Conservation (phyloP, 495 filamentous ascomycete genomes). For the Apiosordaria backusii region DNA sequence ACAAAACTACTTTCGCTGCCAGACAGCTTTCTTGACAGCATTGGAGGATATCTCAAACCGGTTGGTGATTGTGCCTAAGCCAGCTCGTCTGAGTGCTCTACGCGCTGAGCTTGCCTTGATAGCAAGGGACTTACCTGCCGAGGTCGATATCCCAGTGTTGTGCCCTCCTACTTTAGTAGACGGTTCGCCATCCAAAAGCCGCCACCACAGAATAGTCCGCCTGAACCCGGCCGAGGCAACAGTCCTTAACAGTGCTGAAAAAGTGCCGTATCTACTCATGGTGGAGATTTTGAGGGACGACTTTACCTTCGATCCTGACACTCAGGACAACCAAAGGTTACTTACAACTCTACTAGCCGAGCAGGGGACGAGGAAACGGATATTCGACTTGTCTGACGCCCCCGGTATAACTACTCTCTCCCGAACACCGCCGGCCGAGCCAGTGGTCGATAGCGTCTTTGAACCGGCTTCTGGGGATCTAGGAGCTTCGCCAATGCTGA, state of each 20-base stretch:
- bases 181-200: constrained; percentile 59
- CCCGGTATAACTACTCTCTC: constrained; percentile 33
- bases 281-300: constrained; percentile 70
- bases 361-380: constrained; percentile 56
- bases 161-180: constrained; percentile 65
- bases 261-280: constrained; percentile 74
- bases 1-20: constrained; percentile 70
- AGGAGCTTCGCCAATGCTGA: constrained; percentile 61
- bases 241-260: constrained; percentile 73
- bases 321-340: constrained; percentile 59
- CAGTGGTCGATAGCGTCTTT: constrained; percentile 67
- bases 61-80: constrained; percentile 68
- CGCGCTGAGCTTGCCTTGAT: constrained; percentile 72
- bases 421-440: constrained; percentile 31
- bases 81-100: constrained; percentile 68
- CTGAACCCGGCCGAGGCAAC: constrained; percentile 75
- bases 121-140: constrained; percentile 66
- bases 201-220: constrained; percentile 70
- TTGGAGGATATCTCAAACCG: constrained; percentile 75
- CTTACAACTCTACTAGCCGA: constrained; percentile 58
- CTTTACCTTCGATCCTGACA: constrained; percentile 69
- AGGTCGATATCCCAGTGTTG: constrained; percentile 73
- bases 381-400: constrained; percentile 60
- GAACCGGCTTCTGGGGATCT: constrained; percentile 70
- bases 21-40: constrained; percentile 68